Percentiles rank a stretch among this genome's conserved stretches.
Evolutionary conservation across 805 yeast genomes (phyloP).

Genomic region (Danielia reshetovae): DNA sequence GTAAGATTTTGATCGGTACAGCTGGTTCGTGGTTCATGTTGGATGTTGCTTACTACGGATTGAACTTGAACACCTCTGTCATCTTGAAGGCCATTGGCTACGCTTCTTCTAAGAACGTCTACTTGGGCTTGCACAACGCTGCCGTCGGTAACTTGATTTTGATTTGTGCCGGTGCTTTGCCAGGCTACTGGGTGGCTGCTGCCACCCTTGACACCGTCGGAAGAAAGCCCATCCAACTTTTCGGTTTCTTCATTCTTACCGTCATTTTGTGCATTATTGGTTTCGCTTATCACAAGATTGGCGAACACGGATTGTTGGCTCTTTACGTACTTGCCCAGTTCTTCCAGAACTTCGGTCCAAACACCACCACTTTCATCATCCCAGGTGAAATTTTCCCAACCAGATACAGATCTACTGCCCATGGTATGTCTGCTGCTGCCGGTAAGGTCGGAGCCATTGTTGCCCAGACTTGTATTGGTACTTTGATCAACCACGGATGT

Average conservation of each 20-base stretch:
- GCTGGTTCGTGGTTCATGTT: conserved; percentile 89
- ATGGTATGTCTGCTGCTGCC: conserved; percentile 88
- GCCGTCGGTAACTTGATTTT: conserved; percentile 92
- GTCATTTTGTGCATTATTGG: conserved; percentile 74
- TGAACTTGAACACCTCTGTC: conserved; percentile 75
- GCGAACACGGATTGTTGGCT: conserved; percentile 66
- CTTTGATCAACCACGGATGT: conserved; percentile 77
- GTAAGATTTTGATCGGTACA: conserved; percentile 80
- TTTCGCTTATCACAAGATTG: conserved; percentile 71
- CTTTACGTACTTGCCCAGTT: conserved; percentile 78
- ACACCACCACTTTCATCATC: conserved; percentile 83
- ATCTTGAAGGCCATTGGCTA: conserved; percentile 82
- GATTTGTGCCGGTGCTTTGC: conserved; percentile 91
- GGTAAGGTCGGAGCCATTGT: conserved; percentile 93
- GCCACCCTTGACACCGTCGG: conserved; percentile 80
- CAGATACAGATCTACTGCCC: conserved; percentile 92
- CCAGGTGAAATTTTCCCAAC: conserved; percentile 95
- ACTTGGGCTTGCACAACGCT: conserved; percentile 64
- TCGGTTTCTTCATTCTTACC: conserved; percentile 72
- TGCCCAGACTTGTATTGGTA: conserved; percentile 86
- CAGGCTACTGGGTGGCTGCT: conserved; percentile 87
- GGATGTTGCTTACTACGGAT: conserved; percentile 89
- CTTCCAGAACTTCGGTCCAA: conserved; percentile 91
- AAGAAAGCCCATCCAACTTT: conserved; percentile 77
- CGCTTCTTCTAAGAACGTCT: conserved; percentile 68